Evolutionary conservation across 371 early-diverging fungal species (phyloP).

Genomic region (Mucor sp.): DNA sequence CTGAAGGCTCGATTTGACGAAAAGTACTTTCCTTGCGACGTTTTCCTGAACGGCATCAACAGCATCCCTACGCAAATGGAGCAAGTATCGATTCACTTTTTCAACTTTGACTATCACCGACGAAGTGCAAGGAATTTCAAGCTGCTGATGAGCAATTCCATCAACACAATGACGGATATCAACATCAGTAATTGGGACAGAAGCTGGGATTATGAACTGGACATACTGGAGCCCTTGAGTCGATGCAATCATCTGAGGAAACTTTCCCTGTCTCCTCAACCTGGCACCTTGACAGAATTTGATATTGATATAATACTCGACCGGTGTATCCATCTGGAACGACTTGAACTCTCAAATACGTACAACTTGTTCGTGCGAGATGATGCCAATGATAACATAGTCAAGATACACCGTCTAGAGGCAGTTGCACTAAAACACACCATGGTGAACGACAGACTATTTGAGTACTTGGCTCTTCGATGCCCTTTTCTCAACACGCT

Average conservation of each 20-base stretch:
- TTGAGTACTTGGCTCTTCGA: constrained; percentile 13
- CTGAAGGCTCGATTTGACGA: constrained; percentile 18
- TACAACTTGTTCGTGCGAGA: constrained; percentile 19
- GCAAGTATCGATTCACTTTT: constrained; percentile 8
- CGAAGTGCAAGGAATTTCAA: constrained; percentile 17
- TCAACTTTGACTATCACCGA: constrained; percentile 19
- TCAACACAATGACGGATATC: not conserved
- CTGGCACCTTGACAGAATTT: constrained; percentile 19
- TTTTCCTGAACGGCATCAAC: constrained; percentile 12
- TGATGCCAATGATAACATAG: not conserved
- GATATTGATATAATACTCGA: constrained; percentile 17
- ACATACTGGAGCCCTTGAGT: constrained; percentile 10
- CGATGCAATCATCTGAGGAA: not conserved
- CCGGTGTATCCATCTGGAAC: not conserved
- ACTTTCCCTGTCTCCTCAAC: constrained; percentile 14
- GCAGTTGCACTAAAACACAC: constrained; percentile 3
- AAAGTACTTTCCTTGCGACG: constrained; percentile 18
- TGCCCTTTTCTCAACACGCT: constrained; percentile 12
- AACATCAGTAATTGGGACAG: constrained; percentile 18
- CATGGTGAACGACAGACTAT: constrained; percentile 18
- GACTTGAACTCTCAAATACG: constrained; percentile 9
- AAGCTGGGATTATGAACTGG: constrained; percentile 19
- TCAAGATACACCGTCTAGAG: constrained; percentile 1
- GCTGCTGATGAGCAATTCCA: constrained; percentile 9
- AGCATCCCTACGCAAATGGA: not conserved